phyloP scores from a whole-genome alignment of 768 basidiomycete genomes.

The Tricholomella constricta region DNA sequence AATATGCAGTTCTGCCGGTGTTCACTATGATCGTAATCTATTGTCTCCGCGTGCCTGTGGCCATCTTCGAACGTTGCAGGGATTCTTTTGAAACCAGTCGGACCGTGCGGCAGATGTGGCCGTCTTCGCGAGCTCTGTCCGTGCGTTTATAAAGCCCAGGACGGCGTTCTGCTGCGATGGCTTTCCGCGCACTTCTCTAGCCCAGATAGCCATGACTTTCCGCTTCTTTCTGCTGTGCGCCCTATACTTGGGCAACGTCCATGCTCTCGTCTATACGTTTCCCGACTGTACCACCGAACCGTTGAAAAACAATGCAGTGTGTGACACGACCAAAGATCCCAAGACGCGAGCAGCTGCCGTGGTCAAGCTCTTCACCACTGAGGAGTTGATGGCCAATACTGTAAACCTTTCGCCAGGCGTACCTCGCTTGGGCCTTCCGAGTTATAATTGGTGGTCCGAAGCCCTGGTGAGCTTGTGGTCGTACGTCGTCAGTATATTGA shows the following conservation, averaged over 20 bases:
- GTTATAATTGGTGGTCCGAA: slow-evolving; percentile 66
- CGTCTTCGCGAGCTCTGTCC: background rate
- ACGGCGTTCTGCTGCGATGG: background rate
- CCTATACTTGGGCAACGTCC: background rate
- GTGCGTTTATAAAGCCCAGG: background rate
- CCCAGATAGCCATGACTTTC: background rate
- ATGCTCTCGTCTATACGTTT: slow-evolving; percentile 36
- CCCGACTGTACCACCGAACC: slow-evolving; percentile 52
- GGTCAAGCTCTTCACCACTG: slow-evolving; percentile 48
- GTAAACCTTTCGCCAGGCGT: slow-evolving; percentile 53
- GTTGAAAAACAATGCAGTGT: slow-evolving; percentile 47
- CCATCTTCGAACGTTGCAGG: background rate
- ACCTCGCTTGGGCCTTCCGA: slow-evolving; percentile 54
- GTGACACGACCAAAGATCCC: slow-evolving; percentile 46
- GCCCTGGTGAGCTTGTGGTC: too few relatives aligned
- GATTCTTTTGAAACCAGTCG: background rate
- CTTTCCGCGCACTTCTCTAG: background rate
- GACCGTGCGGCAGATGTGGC: background rate
- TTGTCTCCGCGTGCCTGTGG: background rate
- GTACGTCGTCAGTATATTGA: too few relatives aligned
- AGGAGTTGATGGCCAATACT: slow-evolving; percentile 54
- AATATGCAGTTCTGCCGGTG: background rate
- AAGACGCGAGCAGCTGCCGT: slow-evolving; percentile 51
- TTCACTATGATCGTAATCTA: background rate
- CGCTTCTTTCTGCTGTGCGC: slow-evolving; percentile 10